Percentiles rank a stretch among this genome's conserved stretches.
phyloP scores from a whole-genome alignment of 257 asterid genomes.

The Ehretia macrophylla region DNA sequence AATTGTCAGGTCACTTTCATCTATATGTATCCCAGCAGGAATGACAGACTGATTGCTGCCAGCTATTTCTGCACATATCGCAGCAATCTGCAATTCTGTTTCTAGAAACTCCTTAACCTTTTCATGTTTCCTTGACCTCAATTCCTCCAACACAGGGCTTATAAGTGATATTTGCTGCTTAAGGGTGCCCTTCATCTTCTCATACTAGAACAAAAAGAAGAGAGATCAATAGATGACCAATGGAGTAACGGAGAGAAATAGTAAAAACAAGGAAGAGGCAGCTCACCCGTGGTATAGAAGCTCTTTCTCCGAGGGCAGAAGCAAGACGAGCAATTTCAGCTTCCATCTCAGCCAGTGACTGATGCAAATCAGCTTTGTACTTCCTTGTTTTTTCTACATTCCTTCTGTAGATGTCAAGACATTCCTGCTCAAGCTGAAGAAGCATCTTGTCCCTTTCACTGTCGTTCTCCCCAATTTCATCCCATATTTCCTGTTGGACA shows the following conservation, averaged over 20 bases:
- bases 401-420: constrained; percentile 65
- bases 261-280: constrained; percentile 3
- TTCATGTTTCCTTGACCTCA: constrained; percentile 52
- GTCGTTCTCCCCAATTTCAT: constrained; percentile 69
- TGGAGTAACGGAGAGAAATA: constrained; percentile 2
- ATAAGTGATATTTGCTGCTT: constrained; percentile 52
- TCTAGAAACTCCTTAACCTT: constrained; percentile 55
- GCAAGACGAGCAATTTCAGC: constrained; percentile 55
- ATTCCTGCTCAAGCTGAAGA: constrained; percentile 78
- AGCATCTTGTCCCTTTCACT: constrained; percentile 67
- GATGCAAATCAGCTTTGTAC: constrained; percentile 54
- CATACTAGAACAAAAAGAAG: constrained; percentile 24
- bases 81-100: constrained; percentile 49
- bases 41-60: constrained; percentile 40
- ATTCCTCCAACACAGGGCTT: constrained; percentile 48
- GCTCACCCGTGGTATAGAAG: constrained; percentile 48
- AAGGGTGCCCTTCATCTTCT: constrained; percentile 41
- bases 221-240: constrained; percentile 8
- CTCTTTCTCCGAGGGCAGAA: constrained; percentile 64
- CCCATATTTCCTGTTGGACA: constrained; percentile 57
- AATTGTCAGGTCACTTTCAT: constrained; percentile 59
- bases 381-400: constrained; percentile 61
- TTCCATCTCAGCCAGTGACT: constrained; percentile 53
- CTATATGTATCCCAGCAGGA: constrained; percentile 36
- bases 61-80: constrained; percentile 63